Conservation (phyloP, 768 basidiomycete genomes). For the Termitomyces sp. region DNA sequence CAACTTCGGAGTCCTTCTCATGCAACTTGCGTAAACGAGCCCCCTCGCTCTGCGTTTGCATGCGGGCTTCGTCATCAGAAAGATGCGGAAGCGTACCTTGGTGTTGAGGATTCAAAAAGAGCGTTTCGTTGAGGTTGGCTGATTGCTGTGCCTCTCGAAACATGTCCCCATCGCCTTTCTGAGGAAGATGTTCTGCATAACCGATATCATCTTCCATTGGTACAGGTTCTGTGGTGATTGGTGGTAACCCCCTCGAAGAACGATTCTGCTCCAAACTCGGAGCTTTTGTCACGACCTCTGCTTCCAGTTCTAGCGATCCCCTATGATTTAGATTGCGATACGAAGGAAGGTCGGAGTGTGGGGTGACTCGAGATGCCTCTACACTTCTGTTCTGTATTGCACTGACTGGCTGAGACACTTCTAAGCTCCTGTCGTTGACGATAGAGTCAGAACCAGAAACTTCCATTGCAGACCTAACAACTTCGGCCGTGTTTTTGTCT, state of each 20-base stretch:
- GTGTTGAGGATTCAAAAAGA: background rate
- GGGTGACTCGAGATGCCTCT: background rate
- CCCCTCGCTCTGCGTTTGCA: background rate
- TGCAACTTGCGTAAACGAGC: slow-evolving; percentile 4
- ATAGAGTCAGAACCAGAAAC: background rate
- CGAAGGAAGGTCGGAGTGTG: background rate
- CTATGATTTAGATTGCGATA: background rate
- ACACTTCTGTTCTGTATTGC: background rate
- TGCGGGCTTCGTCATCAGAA: background rate
- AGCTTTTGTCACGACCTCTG: slow-evolving; percentile 12
- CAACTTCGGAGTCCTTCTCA: slow-evolving; percentile 2
- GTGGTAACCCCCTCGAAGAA: background rate
- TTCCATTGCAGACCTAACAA: background rate
- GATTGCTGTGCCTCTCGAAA: background rate
- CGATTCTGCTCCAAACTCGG: slow-evolving; percentile 18
- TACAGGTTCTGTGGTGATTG: background rate
- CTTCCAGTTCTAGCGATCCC: slow-evolving; percentile 11
- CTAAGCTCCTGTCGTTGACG: background rate
- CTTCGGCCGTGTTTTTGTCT: background rate
- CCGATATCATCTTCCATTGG: background rate
- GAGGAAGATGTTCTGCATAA: background rate
- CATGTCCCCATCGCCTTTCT: background rate
- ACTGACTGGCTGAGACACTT: background rate
- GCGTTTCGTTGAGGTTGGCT: background rate
- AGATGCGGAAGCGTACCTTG: background rate